These are phyloP conservation scores for Poteriospumella lacustris DNA, from an alignment of 108 stramenopile genomes.

Conservation along the genomic window DNA sequence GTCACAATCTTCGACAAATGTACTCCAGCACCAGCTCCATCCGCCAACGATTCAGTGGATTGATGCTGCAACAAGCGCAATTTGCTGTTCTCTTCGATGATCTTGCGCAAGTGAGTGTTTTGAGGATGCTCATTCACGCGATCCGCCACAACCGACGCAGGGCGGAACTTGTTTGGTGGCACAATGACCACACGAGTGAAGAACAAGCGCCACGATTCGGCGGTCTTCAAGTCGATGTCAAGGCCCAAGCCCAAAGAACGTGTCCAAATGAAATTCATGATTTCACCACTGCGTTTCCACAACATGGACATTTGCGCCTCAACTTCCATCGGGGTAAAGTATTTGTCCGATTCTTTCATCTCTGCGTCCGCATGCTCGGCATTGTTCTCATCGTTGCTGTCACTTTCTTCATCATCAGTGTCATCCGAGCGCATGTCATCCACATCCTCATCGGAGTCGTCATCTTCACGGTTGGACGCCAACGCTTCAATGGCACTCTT, in stretches of 20 bases:
- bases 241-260: conserved; percentile 47
- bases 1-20: conserved; percentile 38
- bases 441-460: conserved; percentile 41
- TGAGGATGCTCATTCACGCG: conserved; percentile 90
- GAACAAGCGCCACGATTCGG: conserved; percentile 67
- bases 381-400: conserved; percentile 43
- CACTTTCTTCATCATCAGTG: conserved; percentile 33
- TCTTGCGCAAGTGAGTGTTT: conserved; percentile 73
- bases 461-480: conserved; percentile 12
- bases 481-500: neutral
- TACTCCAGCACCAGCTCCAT: neutral
- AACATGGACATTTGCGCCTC: conserved; percentile 77
- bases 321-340: conserved; percentile 84
- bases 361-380: conserved; percentile 33
- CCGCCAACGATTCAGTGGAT: no score
- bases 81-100: conserved; percentile 66
- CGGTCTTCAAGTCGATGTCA: conserved; percentile 26
- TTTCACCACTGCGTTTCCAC: conserved; percentile 67
- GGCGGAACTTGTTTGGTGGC: conserved; percentile 90
- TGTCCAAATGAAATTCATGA: conserved; percentile 64
- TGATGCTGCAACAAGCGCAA: conserved; percentile 50
- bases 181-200: conserved; percentile 74
- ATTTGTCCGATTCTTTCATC: conserved; percentile 57
- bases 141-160: conserved; percentile 77
- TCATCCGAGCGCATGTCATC: conserved; percentile 35